phyloP scores from a whole-genome alignment of 768 basidiomycete genomes.

The Multifurca ochricompacta region DNA sequence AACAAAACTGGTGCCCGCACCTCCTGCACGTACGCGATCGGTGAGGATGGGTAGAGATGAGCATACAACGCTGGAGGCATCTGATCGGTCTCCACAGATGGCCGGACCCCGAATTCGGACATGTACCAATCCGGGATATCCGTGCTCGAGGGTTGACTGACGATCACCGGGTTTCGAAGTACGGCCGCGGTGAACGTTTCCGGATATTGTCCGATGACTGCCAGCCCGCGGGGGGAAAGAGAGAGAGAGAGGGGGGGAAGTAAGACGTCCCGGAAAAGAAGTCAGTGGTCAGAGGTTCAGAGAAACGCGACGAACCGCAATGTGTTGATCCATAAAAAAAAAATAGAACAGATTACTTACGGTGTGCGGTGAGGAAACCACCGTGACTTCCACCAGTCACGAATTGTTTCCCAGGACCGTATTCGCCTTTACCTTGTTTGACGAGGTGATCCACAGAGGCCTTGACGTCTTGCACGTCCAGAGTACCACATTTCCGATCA shows the following conservation, averaged over 20 bases:
- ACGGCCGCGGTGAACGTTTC: conserved; percentile 27
- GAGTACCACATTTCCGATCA: conserved; percentile 28
- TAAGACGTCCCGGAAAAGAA: too few relatives aligned
- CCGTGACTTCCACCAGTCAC: conserved; percentile 30
- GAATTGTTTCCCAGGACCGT: conserved; percentile 23
- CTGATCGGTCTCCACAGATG: conserved; percentile 10
- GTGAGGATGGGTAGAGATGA: conserved; percentile 22
- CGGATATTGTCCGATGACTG: conserved; percentile 27
- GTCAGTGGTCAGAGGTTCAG: too few relatives aligned
- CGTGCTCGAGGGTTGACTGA: conserved; percentile 23
- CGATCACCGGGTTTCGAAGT: conserved; percentile 30
- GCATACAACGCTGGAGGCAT: conserved; percentile 21
- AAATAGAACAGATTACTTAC: conserved; percentile 9
- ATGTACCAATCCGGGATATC: conserved; percentile 34
- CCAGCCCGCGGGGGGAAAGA: not conserved
- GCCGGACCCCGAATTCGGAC: conserved; percentile 23
- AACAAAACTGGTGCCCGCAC: conserved; percentile 28
- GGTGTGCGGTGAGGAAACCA: conserved; percentile 25
- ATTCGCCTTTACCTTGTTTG: conserved; percentile 20
- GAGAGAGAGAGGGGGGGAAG: too few relatives aligned
- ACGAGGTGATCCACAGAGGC: conserved; percentile 25
- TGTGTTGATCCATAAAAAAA: not conserved
- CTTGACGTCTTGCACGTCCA: conserved; percentile 29
- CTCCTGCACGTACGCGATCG: conserved; percentile 24
- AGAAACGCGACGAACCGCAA: too few relatives aligned